phyloP scores from a whole-genome alignment of 768 basidiomycete species.

The Leucosporidium creatinivorum region DNA sequence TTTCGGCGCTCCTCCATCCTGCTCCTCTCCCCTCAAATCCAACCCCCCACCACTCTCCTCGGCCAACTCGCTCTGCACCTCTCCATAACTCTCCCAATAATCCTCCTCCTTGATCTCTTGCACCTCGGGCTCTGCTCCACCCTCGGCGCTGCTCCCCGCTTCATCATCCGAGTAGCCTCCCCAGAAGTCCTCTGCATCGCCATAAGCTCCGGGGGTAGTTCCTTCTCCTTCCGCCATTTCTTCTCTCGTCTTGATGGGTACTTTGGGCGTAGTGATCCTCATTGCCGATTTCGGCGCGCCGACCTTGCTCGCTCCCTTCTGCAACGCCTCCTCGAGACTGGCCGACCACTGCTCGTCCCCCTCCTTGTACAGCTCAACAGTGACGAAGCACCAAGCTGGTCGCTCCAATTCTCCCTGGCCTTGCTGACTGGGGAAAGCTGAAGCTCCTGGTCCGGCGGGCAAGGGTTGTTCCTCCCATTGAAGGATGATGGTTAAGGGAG shows the following conservation, averaged over 20 bases:
- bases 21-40: too few species aligned
- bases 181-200: slow-evolving; percentile 3
- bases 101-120: not conserved
- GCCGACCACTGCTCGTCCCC: too few species aligned
- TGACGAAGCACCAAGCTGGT: not conserved
- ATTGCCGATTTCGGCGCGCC: too few species aligned
- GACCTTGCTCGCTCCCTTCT: too few species aligned
- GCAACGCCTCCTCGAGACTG: too few species aligned
- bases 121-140: not conserved
- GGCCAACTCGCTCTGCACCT: not conserved
- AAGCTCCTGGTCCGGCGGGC: too few species aligned
- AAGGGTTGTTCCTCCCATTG: too few species aligned
- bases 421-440: too few species aligned
- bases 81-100: not conserved
- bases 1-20: too few species aligned
- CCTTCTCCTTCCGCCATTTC: not conserved
- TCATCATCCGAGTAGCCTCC: not conserved
- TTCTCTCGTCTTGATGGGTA: not conserved
- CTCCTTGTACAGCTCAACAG: not conserved
- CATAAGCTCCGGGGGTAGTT: not conserved
- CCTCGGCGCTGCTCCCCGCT: not conserved
- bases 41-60: not conserved
- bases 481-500: too few species aligned
- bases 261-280: too few species aligned
- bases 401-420: not conserved